Percentiles rank a stretch among this genome's conserved stretches.
Evolutionary conservation across 2,329 filamentous ascomycete genomes (phyloP).

Genomic region (Rhynchosporium secalis): DNA sequence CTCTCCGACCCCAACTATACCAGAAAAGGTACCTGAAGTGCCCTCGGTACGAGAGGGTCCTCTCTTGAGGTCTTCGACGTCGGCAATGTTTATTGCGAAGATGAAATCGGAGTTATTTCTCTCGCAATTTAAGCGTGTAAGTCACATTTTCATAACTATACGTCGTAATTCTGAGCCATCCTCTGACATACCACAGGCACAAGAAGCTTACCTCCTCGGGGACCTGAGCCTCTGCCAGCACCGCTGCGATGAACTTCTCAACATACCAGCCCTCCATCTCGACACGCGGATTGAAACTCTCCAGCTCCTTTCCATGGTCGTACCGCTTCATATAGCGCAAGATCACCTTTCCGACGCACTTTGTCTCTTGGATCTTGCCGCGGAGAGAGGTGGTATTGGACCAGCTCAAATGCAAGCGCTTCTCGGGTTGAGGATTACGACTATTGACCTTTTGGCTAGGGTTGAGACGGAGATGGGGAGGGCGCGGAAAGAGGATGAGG

Average conservation of each 20-base stretch:
- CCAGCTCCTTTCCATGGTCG: conserved; percentile 8
- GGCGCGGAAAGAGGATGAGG: background rate
- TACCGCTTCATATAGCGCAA: background rate
- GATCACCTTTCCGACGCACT: conserved; percentile 2
- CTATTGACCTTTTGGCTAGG: conserved; percentile 9
- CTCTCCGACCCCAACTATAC: background rate
- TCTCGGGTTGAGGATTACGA: conserved; percentile 8
- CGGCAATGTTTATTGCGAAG: conserved; percentile 13
- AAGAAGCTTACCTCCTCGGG: conserved; percentile 14
- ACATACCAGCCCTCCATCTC: conserved; percentile 10
- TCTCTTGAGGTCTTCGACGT: conserved; percentile 3
- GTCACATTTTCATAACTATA: background rate
- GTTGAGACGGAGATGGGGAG: background rate
- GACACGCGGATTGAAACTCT: conserved; percentile 13
- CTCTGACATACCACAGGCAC: background rate
- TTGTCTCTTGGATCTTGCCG: conserved; percentile 6
- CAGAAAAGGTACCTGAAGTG: background rate
- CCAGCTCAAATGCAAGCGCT: background rate
- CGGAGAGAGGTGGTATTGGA: conserved; percentile 1
- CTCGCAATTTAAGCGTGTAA: conserved; percentile 16
- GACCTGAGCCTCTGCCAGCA: conserved; percentile 10
- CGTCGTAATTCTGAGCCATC: background rate
- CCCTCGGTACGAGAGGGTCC: background rate
- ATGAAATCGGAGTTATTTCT: conserved; percentile 12
- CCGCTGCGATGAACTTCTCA: conserved; percentile 10